These are phyloP conservation scores for Coemansia sp. DNA, from an alignment of 371 early-diverging fungal species.

Conservation along the genomic window DNA sequence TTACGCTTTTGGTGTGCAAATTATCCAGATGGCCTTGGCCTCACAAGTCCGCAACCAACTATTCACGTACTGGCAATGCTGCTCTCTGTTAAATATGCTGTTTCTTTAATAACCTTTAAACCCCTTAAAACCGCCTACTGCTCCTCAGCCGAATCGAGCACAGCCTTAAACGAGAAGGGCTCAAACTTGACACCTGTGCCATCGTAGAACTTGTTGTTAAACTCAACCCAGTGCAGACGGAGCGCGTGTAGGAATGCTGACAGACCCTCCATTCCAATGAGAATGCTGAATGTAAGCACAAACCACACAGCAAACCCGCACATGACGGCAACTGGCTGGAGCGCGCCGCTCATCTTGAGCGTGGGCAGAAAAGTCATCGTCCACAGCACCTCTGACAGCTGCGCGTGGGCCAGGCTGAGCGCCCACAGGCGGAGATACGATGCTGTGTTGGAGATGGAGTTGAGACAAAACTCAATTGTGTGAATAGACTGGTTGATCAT, in stretches of 20 bases:
- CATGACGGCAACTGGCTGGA: constrained; percentile 65
- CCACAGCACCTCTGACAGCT: constrained; percentile 98
- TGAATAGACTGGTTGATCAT: constrained; percentile 98
- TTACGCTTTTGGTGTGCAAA: background rate
- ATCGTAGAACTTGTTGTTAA: constrained; percentile 97
- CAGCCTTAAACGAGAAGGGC: constrained; percentile 73
- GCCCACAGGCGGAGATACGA: constrained; percentile 99
- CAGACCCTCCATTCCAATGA: constrained; percentile 98
- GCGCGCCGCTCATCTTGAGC: constrained; percentile 58
- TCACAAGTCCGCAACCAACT: too few species aligned
- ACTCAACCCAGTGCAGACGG: constrained; percentile 99
- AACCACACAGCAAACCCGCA: constrained; percentile 84
- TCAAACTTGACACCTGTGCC: constrained; percentile 82
- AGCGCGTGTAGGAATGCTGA: constrained; percentile 98
- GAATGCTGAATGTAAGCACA: constrained; percentile 77
- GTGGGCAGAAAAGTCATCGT: constrained; percentile 77
- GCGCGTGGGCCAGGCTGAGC: constrained; percentile 98
- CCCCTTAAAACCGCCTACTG: background rate
- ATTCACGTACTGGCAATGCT: too few species aligned
- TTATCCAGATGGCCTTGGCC: too few species aligned
- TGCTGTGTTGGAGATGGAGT: constrained; percentile 98
- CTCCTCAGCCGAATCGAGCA: constrained; percentile 47
- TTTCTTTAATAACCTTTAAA: background rate
- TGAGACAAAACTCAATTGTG: constrained; percentile 99
- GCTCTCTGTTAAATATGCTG: background rate